Evolutionary conservation across 2,329 filamentous ascomycete species (phyloP), one percentile per base, ranked within the genome.

Genomic region (Hypoxylon sp.): DNA sequence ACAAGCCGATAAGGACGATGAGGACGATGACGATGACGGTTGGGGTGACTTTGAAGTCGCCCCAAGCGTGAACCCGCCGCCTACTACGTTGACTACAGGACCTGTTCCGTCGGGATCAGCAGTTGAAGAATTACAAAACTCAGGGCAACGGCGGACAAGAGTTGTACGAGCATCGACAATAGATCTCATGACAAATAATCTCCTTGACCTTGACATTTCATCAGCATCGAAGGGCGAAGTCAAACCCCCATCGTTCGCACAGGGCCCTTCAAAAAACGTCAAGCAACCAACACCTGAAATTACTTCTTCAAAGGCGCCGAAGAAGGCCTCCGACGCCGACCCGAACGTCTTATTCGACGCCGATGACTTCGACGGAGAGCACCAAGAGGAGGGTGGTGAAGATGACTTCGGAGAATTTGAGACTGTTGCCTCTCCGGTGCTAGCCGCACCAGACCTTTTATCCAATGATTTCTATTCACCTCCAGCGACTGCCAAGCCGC

Each of bases 41-140:
- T 91, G 90, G 86, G 90, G 90, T 0, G 89, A 91, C 60, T 92
- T 92, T 73, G 89, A 91, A 76, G 83, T 85, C 48, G 87, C 87
- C 14, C 79, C 83, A 38, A 76, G 80, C 1, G 63, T 73, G 3
- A 60, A 59, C 14, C 63, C 62, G 14, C 59, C 71, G 23, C 63
- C 73, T n/a, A 70, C 72, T 11, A 67, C 69, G 14, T 72, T n/a
- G n/a, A n/a, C 71, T 5, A 70, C 72, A 43, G 45, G 63, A 32
- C 25, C 28, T 43, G 19, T 28, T 43, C 32, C 52, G 28, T 51
- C 63, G 46, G 9, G 58, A 50, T 59, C 71, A 30, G 41, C 41
- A 49, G 41, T 19, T 17, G 56, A 46, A 43, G 50, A 52, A 25
- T 50, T 53, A 5, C 63, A 56, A 36, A 65, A 69, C 30, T 57